Conservation (phyloP, 148 eudicot genomes). For the Rhododendron griersonianum region DNA sequence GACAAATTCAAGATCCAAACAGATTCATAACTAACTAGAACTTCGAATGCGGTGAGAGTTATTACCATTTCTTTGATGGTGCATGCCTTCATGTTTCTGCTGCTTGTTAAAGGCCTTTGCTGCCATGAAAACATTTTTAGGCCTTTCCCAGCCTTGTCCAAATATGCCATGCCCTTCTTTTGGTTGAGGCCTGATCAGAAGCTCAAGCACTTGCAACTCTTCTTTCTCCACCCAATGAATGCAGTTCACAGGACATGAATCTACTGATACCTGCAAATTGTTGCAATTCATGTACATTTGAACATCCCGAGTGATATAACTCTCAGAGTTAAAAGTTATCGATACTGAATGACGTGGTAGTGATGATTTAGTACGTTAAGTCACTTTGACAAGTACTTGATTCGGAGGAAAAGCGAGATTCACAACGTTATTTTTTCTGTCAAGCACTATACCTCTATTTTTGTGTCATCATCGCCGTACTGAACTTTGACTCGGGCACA, state of each 20-base stretch:
- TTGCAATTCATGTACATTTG: neutral
- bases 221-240: slow-evolving; percentile 62
- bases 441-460: slow-evolving; percentile 26
- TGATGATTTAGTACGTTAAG: neutral
- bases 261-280: slow-evolving; percentile 36
- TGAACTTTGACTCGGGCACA: slow-evolving; percentile 51
- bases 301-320: neutral
- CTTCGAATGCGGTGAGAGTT: neutral
- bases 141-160: slow-evolving; percentile 68
- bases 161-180: slow-evolving; percentile 47
- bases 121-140: slow-evolving; percentile 43
- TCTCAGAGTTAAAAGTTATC: neutral
- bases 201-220: slow-evolving; percentile 39
- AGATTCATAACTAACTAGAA: neutral
- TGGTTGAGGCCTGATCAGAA: slow-evolving; percentile 36
- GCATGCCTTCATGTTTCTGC: slow-evolving; percentile 17
- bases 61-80: slow-evolving; percentile 25
- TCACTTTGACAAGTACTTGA: neutral
- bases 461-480: slow-evolving; percentile 40
- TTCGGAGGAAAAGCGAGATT: neutral
- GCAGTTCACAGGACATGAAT: slow-evolving; percentile 59
- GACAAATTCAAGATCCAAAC: neutral
- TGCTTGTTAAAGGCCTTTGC: slow-evolving; percentile 42
- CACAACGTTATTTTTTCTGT: neutral
- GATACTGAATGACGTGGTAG: neutral